These are phyloP conservation scores for Vigna trinervia DNA, from an alignment of 306 rosid species.

Conservation along the genomic window DNA sequence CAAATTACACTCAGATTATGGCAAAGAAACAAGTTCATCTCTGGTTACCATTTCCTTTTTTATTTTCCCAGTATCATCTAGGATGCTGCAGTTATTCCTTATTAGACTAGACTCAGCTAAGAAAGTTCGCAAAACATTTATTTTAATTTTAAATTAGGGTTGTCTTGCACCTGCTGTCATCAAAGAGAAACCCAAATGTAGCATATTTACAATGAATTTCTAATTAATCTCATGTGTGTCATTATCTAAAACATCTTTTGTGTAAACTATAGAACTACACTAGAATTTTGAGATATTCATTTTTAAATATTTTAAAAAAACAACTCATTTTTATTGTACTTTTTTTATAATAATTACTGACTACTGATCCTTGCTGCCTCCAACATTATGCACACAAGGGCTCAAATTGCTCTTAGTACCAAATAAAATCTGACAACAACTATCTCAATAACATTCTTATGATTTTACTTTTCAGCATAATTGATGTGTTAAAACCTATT, in stretches of 20 bases:
- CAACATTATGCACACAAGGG: constrained; percentile 30
- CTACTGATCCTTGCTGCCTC: constrained; percentile 14
- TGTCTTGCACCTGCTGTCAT: not conserved
- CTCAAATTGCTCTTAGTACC: constrained; percentile 11
- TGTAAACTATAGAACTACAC: not conserved
- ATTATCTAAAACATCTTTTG: not conserved
- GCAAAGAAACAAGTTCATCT: constrained; percentile 9
- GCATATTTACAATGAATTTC: not conserved
- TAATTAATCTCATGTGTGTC: not conserved
- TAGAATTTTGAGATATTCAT: not conserved
- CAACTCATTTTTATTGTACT: not conserved
- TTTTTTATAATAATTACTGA: constrained; percentile 8
- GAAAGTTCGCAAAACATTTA: constrained; percentile 1
- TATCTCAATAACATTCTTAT: not conserved
- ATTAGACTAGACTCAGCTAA: not conserved
- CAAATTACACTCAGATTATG: constrained; percentile 12
- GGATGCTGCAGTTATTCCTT: not conserved
- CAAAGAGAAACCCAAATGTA: not conserved
- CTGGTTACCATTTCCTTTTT: not conserved
- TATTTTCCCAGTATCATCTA: not conserved
- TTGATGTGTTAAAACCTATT: constrained; percentile 5
- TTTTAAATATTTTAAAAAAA: not conserved
- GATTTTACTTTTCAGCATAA: constrained; percentile 14
- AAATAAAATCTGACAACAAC: not conserved
- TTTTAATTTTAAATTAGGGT: constrained; percentile 5